Evolutionary conservation across 345 rosid genomes (phyloP), one percentile per base, ranked within the genome.

Genomic region (Lepidium aucheri): DNA sequence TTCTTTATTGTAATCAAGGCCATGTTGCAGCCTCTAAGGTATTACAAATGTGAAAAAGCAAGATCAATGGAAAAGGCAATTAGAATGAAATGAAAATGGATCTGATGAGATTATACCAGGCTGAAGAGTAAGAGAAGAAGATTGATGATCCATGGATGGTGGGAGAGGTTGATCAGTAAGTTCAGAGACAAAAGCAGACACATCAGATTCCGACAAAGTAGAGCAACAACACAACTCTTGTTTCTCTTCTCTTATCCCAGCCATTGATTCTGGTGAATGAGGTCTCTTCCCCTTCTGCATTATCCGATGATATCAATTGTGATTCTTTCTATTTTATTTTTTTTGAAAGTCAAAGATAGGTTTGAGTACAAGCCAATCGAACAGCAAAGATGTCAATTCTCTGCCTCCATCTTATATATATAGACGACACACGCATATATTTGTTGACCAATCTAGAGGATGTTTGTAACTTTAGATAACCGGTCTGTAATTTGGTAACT

Each of bases 131-230:
- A 14, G 65, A 64, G 76, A 64, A 5, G 45, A 28, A 22, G 65
- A 49, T 64, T 12, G 39, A 65, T 12, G 39, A 65, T 64, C 5
- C 1, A 46, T 18, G 52, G 58, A 46, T n/a, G 64, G 60, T 67
- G 17, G 17, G 28, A 16, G 15, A 14, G 39, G 67, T 18, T 72
- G 63, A 36, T 54, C 60, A 56, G 70, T 72, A 39, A 72, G 76
- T 40, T 72, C 76, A 22, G 53, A 72, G 22, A 72, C 76, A 57
- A 72, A 72, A 64, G 28, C 76, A 47, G 70, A 64, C 28, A 72
- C 76, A 72, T 72, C 76, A 40, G 70, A 72, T 34, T 72, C 76
- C 16, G 60, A 57, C 53, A 72, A 72, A 56, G 76, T 72, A 14
- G 76, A 56, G 35, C 53, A 56, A 47, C 39, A 2, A 64, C 11